Conservation (phyloP, 164 flowering plant genomes). For the Vitis amurensis region DNA sequence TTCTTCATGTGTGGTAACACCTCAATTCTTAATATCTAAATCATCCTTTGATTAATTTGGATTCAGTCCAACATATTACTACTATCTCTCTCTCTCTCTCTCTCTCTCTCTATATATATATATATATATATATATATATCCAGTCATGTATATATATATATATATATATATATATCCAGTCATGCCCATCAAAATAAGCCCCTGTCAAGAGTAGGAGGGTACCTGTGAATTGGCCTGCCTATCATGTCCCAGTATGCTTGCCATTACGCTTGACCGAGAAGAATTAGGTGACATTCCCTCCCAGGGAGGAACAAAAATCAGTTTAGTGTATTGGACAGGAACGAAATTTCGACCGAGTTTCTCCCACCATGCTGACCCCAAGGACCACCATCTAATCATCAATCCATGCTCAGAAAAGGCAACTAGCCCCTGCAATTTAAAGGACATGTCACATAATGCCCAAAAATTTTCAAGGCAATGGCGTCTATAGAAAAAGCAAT, state of each 20-base stretch:
- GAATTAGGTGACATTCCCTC: conserved; percentile 92
- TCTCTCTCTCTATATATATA: too few species aligned
- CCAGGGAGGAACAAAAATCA: conserved; percentile 96
- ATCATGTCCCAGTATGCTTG: conserved; percentile 51
- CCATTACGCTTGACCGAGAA: conserved; percentile 83
- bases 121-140: too few species aligned
- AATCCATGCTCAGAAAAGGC: conserved; percentile 96
- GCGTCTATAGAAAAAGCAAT: too few species aligned
- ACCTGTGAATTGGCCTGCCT: conserved; percentile 52
- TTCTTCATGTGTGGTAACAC: too few species aligned
- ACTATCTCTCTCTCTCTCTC: too few species aligned
- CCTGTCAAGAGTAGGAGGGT: background rate
- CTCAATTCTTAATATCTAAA: too few species aligned
- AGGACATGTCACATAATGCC: background rate
- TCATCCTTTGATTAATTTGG: too few species aligned
- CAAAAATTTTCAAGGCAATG: too few species aligned
- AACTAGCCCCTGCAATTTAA: conserved; percentile 71
- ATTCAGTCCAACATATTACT: too few species aligned
- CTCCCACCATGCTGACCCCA: conserved; percentile 98
- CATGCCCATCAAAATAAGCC: background rate
- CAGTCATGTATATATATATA: too few species aligned
- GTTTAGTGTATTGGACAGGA: conserved; percentile 91
- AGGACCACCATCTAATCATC: conserved; percentile 99
- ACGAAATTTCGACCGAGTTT: conserved; percentile 74
- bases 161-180: too few species aligned